phyloP scores from a whole-genome alignment of 1,139 yeast genomes.

The Groenewaldozyma sp. region DNA sequence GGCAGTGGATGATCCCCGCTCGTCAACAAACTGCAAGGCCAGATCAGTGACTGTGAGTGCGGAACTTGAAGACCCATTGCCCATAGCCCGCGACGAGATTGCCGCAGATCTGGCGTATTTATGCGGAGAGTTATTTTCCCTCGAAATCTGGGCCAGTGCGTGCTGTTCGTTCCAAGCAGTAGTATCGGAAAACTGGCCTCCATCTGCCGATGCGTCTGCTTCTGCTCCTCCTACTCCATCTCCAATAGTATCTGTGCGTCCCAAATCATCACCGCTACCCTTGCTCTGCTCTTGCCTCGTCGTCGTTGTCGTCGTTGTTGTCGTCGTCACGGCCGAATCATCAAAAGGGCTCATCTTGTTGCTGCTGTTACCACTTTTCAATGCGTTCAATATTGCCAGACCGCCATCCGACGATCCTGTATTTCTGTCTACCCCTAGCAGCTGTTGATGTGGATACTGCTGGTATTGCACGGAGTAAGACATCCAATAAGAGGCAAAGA shows the following conservation, averaged over 20 bases:
- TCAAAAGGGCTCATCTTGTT: not conserved
- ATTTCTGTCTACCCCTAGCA: not conserved
- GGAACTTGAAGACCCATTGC: slow-evolving; percentile 6
- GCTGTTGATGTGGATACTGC: slow-evolving; percentile 1
- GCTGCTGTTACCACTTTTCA: not conserved
- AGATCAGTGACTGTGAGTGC: slow-evolving; percentile 28
- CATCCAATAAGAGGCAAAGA: not conserved
- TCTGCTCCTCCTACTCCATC: not conserved
- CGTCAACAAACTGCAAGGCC: slow-evolving; percentile 30
- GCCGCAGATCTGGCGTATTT: slow-evolving; percentile 92
- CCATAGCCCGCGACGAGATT: slow-evolving; percentile 42
- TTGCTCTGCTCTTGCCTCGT: not conserved
- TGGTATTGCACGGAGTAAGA: slow-evolving; percentile 3
- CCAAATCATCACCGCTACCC: not conserved
- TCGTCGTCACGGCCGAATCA: not conserved
- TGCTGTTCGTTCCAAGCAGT: slow-evolving; percentile 79
- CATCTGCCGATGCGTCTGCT: not conserved
- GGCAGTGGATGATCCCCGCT: slow-evolving; percentile 16
- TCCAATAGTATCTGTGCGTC: not conserved
- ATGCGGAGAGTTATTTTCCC: slow-evolving; percentile 68
- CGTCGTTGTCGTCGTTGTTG: not conserved
- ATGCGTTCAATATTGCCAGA: not conserved
- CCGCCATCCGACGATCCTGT: no score
- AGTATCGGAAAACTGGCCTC: slow-evolving; percentile 1
- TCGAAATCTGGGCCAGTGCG: slow-evolving; percentile 68